phyloP scores from a whole-genome alignment of 768 basidiomycete species.

The Phylloporus sp. region DNA sequence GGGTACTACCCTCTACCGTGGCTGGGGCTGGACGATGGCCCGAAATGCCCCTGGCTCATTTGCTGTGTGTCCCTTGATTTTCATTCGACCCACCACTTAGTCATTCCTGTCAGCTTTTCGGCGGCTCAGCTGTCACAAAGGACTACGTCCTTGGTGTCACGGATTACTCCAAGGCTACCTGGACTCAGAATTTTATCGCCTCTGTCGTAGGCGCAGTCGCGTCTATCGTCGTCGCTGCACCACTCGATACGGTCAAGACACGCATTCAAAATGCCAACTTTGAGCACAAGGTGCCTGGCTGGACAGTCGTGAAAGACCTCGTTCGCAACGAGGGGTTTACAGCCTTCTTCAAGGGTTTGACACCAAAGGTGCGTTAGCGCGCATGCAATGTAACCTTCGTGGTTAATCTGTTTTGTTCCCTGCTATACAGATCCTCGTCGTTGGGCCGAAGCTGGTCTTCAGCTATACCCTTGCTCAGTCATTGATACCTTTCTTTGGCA shows the following conservation, averaged over 20 bases:
- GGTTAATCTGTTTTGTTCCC: constrained; percentile 3
- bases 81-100: not conserved
- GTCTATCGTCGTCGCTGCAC: constrained; percentile 93
- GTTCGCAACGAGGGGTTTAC: constrained; percentile 77
- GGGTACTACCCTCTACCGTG: constrained; percentile 87
- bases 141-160: constrained; percentile 85
- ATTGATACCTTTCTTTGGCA: constrained; percentile 86
- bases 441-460: constrained; percentile 97
- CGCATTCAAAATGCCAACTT: constrained; percentile 99
- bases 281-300: constrained; percentile 74
- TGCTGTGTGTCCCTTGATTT: constrained; percentile 56
- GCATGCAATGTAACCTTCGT: not conserved
- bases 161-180: constrained; percentile 94
- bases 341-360: constrained; percentile 95
- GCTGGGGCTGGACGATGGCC: constrained; percentile 99
- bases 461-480: constrained; percentile 96
- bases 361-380: constrained; percentile 72
- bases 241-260: constrained; percentile 94
- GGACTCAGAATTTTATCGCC: constrained; percentile 95
- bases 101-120: constrained; percentile 73
- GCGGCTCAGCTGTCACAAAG: constrained; percentile 92
- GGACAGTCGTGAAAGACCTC: constrained; percentile 80
- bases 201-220: constrained; percentile 92
- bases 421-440: constrained; percentile 74
- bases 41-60: constrained; percentile 96